Conservation (phyloP, 1,284 basidiomycete species). For the Boletus sp. region DNA sequence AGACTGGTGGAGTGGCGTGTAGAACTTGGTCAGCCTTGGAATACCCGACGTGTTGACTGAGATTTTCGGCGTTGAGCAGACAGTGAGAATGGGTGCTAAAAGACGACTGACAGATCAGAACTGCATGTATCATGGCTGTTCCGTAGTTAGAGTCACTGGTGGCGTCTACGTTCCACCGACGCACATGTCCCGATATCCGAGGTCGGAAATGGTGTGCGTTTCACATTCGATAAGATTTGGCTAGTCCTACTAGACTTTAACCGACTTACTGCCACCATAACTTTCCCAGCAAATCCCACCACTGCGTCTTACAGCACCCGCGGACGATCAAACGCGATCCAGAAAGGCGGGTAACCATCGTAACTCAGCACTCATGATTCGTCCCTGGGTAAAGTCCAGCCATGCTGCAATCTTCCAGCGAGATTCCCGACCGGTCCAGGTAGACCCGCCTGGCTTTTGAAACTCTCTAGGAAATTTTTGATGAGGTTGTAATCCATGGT, state of each 20-base stretch:
- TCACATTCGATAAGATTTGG: conserved; percentile 7
- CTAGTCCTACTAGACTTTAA: neutral
- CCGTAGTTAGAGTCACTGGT: neutral
- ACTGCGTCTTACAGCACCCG: neutral
- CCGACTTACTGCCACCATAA: neutral
- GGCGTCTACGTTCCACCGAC: no score
- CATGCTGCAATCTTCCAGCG: conserved; percentile 75
- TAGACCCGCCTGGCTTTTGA: conserved; percentile 82
- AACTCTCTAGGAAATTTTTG: conserved; percentile 94
- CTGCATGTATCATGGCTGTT: conserved; percentile 80
- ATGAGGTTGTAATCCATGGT: conserved; percentile 84
- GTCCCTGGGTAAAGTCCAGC: conserved; percentile 71
- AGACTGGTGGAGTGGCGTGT: conserved; percentile 79
- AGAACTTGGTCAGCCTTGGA: conserved; percentile 95
- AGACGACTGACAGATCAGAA: conserved; percentile 61
- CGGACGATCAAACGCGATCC: conserved; percentile 1
- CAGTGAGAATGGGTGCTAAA: conserved; percentile 44
- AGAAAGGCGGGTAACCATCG: neutral
- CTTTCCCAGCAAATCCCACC: neutral
- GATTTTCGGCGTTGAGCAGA: conserved; percentile 17
- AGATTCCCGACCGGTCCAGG: conserved; percentile 89
- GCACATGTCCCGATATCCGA: no score
- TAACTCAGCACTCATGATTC: conserved; percentile 29
- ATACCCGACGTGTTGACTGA: conserved; percentile 87
- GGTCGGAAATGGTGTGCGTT: neutral